Percentiles rank a stretch among this genome's conserved stretches.
These are phyloP conservation scores for Rhypophila decipiens DNA, from an alignment of 495 filamentous ascomycete genomes.

Conservation along the genomic window DNA sequence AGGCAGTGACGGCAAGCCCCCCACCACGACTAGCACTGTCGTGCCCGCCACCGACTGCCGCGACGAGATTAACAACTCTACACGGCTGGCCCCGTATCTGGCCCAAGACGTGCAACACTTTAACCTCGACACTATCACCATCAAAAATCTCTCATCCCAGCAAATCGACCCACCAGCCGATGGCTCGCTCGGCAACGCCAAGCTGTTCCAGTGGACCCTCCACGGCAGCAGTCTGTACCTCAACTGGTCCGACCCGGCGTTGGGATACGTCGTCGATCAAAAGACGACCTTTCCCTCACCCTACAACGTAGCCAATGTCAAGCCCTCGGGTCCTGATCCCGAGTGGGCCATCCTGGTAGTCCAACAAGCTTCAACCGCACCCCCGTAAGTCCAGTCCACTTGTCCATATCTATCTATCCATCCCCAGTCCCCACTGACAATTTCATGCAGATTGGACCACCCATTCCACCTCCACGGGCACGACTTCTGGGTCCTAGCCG, in stretches of 20 bases:
- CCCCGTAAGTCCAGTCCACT: background rate
- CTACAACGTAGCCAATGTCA: slow-evolving; percentile 24
- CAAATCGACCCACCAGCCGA: background rate
- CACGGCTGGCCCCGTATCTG: slow-evolving; percentile 22
- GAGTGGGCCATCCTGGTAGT: slow-evolving; percentile 6
- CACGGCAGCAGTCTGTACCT: slow-evolving; percentile 25
- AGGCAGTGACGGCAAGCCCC: slow-evolving; percentile 20
- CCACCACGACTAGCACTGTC: slow-evolving; percentile 25
- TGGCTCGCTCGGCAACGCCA: slow-evolving; percentile 25
- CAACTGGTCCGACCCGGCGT: slow-evolving; percentile 24
- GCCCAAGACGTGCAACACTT: slow-evolving; percentile 12
- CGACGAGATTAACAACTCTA: background rate
- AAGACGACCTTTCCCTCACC: slow-evolving; percentile 23
- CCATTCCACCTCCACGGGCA: slow-evolving; percentile 54
- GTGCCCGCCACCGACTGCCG: background rate
- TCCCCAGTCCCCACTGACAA: no score
- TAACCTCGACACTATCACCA: background rate
- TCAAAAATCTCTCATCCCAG: slow-evolving; percentile 29
- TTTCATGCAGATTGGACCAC: no score
- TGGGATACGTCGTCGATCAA: slow-evolving; percentile 15
- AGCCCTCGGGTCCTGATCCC: background rate
- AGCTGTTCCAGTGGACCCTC: slow-evolving; percentile 41
- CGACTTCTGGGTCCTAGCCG: slow-evolving; percentile 51
- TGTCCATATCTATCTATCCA: slow-evolving; percentile 29
- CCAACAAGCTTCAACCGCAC: background rate